Conservation (phyloP, 2,329 filamentous ascomycete genomes). For the Fusarium sp. region DNA sequence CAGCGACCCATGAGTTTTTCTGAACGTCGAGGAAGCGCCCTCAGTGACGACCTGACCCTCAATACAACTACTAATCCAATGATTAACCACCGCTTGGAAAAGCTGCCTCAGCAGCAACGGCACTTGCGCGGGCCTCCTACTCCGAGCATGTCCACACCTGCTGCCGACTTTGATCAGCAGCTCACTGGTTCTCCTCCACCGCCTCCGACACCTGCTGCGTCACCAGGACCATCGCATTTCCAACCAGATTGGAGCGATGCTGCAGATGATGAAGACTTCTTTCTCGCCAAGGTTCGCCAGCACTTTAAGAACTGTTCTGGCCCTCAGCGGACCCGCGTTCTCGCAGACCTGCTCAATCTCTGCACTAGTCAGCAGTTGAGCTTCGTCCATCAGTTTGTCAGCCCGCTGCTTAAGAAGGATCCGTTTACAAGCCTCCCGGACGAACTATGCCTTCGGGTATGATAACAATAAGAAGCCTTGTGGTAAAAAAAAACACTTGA, state of each 20-base stretch:
- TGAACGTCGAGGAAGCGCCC: slow-evolving; percentile 65
- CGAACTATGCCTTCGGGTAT: slow-evolving; percentile 87
- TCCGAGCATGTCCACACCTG: slow-evolving; percentile 71
- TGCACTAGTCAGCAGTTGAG: slow-evolving; percentile 95
- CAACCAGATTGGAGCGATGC: slow-evolving; percentile 78
- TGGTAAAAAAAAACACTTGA: no score
- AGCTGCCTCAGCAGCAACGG: slow-evolving; percentile 52
- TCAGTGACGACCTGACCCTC: slow-evolving; percentile 65
- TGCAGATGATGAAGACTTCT: slow-evolving; percentile 81
- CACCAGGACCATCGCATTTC: slow-evolving; percentile 66
- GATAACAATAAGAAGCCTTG: slow-evolving; percentile 44
- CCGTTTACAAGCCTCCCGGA: slow-evolving; percentile 92
- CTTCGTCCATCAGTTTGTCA: slow-evolving; percentile 96
- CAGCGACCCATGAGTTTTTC: slow-evolving; percentile 65
- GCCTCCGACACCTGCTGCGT: slow-evolving; percentile 70
- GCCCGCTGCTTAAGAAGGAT: slow-evolving; percentile 92
- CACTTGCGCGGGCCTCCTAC: slow-evolving; percentile 67
- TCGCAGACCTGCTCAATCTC: slow-evolving; percentile 88
- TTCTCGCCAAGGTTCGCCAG: slow-evolving; percentile 78
- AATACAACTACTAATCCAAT: slow-evolving; percentile 56
- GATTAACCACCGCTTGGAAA: slow-evolving; percentile 60
- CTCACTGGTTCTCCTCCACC: slow-evolving; percentile 68
- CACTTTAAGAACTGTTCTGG: slow-evolving; percentile 81
- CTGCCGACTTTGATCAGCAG: slow-evolving; percentile 68
- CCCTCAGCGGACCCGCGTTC: slow-evolving; percentile 77